Conservation (phyloP, 2,329 filamentous ascomycete genomes). For the Colletotrichum orbiculare region DNA sequence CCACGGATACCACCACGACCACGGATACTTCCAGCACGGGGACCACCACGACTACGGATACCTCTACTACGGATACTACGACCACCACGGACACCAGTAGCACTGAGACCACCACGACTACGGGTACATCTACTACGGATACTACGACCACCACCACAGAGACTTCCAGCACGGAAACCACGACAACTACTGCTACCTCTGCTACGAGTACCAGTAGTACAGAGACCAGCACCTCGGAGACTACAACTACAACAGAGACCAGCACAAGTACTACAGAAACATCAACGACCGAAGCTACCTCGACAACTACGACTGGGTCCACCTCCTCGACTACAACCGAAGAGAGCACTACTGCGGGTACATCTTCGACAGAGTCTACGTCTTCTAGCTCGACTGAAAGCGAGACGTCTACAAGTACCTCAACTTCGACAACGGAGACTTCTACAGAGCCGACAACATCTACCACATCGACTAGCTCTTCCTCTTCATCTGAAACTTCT, state of each 20-base stretch:
- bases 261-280: not conserved
- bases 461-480: not conserved
- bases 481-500: not conserved
- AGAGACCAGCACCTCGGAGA: not conserved
- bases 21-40: not conserved
- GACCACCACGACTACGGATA: not conserved
- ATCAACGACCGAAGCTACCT: not conserved
- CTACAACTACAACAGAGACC: conserved; percentile 1
- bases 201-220: not conserved
- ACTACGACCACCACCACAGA: not conserved
- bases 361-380: no score
- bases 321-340: not conserved
- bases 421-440: not conserved
- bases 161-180: not conserved
- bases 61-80: not conserved
- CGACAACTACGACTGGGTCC: not conserved
- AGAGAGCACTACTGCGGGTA: not conserved
- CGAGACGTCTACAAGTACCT: no score
- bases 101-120: not conserved
- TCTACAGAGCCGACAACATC: not conserved
- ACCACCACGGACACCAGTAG: not conserved
- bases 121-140: not conserved
- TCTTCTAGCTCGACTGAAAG: no score
- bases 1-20: not conserved
- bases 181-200: not conserved